Evolutionary conservation across 352 stramenopile species (phyloP), one percentile per base, ranked within the genome.

Genomic region (Pythium plurisporium): DNA sequence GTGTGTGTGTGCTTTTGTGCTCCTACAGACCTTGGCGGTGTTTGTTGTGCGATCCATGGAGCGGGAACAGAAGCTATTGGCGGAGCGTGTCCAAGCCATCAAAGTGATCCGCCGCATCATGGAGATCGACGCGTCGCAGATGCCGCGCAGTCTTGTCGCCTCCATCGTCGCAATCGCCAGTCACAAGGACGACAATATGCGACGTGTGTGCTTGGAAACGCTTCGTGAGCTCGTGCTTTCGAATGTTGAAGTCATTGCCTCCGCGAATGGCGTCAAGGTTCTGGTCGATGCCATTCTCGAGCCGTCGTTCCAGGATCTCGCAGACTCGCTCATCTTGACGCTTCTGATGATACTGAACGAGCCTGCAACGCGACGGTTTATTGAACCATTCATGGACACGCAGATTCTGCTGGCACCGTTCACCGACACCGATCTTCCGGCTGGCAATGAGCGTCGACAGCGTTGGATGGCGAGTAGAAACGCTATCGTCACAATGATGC

Each of bases 391-490:
- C 55, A 77, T 95, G 43, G 86, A 96, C 50, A 87, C 84, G 19
- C 84, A 94, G 50, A 79, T 95, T 33, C 64, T 96, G 6, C 50
- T 96, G 5, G 86, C 87, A 15, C 87, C 87, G 12, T 93, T 96
- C 65, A 96, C 87, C 8, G 86, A 96, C 65, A 94, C 87, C 3
- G 87, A 96, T 38, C 53, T 91, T 1, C 84, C 84, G 15, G 84
- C 82, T 1, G 85, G 83, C 0, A 93, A 92, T 26, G 86, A 96
- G 49, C 61, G 87, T 29, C 82, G 87, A 10, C 86, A 93, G 59
- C 82, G 83, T 2, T 95, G 87, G 87, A 95, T 91, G 72, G 86
- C 87, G 17, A 95, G 86, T 74, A 82, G 86, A 3, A 95, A 94
- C 33, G 86, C 87, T 14, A 87, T 96, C 27, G 83, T 96, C 29